A percentile compares a stretch with the other conserved stretches of the same genome.
These are phyloP conservation scores for Sugiyamaella xylanicola DNA, from an alignment of 1,139 yeast genomes.

Conservation along the genomic window DNA sequence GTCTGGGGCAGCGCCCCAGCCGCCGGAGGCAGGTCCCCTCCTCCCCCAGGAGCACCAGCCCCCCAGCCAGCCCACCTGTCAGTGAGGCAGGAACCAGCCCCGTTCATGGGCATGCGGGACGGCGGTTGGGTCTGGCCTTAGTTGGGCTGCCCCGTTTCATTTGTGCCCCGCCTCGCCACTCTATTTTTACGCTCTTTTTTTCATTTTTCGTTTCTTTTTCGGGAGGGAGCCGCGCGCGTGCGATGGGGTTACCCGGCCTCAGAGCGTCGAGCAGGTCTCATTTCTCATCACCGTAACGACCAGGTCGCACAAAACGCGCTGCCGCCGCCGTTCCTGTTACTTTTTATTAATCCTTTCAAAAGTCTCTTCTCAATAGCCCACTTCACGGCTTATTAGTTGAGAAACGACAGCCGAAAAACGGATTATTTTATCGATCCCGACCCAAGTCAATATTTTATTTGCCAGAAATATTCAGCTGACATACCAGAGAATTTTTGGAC, in stretches of 20 bases:
- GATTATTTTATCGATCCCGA: not conserved
- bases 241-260: not conserved
- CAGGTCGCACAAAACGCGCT: constrained; percentile 15
- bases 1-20: too few species aligned
- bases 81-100: too few species aligned
- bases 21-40: too few species aligned
- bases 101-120: too few species aligned
- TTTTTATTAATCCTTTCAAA: constrained; percentile 12
- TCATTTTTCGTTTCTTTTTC: not conserved
- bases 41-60: too few species aligned
- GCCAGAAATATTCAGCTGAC: not conserved
- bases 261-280: not conserved
- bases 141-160: not conserved
- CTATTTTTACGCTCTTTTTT: not conserved
- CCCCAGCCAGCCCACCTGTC: too few species aligned
- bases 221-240: not conserved
- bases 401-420: constrained; percentile 2
- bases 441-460: constrained; percentile 1
- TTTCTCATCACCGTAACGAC: constrained; percentile 16
- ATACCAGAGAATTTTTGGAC: not conserved
- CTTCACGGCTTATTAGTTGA: constrained; percentile 17
- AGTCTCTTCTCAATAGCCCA: constrained; percentile 11
- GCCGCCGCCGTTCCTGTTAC: constrained; percentile 15
- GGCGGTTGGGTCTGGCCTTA: not conserved
- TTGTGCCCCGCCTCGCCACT: not conserved